Percentiles rank a stretch among this genome's conserved stretches.
Evolutionary conservation across 768 basidiomycete species (phyloP).

Genomic region (Termitomyces sp.): DNA sequence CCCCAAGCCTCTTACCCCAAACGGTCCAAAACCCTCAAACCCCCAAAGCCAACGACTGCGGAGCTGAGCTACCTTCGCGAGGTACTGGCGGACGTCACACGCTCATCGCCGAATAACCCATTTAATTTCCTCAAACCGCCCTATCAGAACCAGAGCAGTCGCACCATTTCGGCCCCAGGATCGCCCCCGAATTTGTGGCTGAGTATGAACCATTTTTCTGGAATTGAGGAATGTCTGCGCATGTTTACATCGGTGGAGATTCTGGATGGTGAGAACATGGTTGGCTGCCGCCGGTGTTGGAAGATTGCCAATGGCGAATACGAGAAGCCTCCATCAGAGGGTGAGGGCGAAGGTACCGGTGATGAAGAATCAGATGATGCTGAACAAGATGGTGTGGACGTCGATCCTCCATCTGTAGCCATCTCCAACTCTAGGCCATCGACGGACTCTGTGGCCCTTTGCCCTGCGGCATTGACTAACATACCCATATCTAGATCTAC

Average conservation of each 20-base stretch:
- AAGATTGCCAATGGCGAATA: constrained; percentile 75
- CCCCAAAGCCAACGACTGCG: constrained; percentile 47
- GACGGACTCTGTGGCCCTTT: constrained; percentile 8
- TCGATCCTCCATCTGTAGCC: not conserved
- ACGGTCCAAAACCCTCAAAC: constrained; percentile 39
- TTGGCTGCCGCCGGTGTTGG: constrained; percentile 93
- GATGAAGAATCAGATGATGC: constrained; percentile 18
- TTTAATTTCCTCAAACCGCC: constrained; percentile 44
- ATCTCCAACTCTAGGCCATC: not conserved
- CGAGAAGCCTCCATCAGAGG: constrained; percentile 22
- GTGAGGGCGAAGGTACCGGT: constrained; percentile 24
- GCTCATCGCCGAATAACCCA: constrained; percentile 32
- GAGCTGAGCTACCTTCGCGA: constrained; percentile 64
- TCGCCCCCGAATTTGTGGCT: constrained; percentile 34
- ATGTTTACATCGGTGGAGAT: constrained; percentile 93
- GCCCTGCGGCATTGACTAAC: constrained; percentile 14
- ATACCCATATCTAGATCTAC: constrained; percentile 35
- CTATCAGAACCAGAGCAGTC: constrained; percentile 7
- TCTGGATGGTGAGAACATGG: constrained; percentile 90
- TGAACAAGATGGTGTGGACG: constrained; percentile 3
- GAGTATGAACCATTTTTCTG: constrained; percentile 43
- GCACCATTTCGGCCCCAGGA: constrained; percentile 7
- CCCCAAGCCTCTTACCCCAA: constrained; percentile 13
- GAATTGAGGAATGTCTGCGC: constrained; percentile 74
- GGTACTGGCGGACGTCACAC: constrained; percentile 59